Conservation (phyloP, 2,329 filamentous ascomycete species). For the Ciborinia camelliae region DNA sequence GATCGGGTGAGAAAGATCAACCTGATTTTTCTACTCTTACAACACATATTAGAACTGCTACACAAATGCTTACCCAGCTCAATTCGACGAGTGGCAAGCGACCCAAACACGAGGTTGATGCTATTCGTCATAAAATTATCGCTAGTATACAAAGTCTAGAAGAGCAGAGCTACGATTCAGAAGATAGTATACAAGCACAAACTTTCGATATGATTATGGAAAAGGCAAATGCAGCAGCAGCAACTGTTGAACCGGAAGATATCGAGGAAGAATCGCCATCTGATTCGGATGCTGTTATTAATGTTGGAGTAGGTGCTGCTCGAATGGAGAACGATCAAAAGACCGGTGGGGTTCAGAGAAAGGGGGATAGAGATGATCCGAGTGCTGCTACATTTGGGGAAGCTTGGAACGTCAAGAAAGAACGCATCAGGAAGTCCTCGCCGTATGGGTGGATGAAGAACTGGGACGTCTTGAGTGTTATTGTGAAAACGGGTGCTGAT, state of each 20-base stretch:
- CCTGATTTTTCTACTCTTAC: constrained; percentile 79
- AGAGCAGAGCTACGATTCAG: constrained; percentile 77
- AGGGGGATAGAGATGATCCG: constrained; percentile 79
- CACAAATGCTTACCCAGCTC: constrained; percentile 81
- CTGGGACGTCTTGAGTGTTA: constrained; percentile 83
- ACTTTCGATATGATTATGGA: constrained; percentile 83
- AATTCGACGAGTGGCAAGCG: constrained; percentile 78
- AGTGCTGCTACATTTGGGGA: constrained; percentile 84
- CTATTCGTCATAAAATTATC: constrained; percentile 82
- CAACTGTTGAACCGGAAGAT: constrained; percentile 49
- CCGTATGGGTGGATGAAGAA: constrained; percentile 89
- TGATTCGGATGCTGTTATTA: constrained; percentile 45
- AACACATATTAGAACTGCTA: constrained; percentile 83
- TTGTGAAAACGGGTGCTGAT: constrained; percentile 82
- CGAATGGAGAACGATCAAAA: constrained; percentile 89
- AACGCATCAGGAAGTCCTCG: constrained; percentile 77
- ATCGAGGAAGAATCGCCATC: constrained; percentile 52
- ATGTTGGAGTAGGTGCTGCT: constrained; percentile 70
- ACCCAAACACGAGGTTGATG: constrained; percentile 75
- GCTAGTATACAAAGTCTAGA: constrained; percentile 86
- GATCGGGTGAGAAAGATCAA: constrained; percentile 58
- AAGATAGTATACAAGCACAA: constrained; percentile 62
- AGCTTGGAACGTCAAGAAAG: constrained; percentile 80
- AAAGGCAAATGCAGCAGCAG: constrained; percentile 55
- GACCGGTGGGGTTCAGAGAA: constrained; percentile 76